A percentile compares a stretch with the other conserved stretches of the same genome.
Evolutionary conservation across 2,329 filamentous ascomycete genomes (phyloP).

Genomic region (Alternaria ethzedia): DNA sequence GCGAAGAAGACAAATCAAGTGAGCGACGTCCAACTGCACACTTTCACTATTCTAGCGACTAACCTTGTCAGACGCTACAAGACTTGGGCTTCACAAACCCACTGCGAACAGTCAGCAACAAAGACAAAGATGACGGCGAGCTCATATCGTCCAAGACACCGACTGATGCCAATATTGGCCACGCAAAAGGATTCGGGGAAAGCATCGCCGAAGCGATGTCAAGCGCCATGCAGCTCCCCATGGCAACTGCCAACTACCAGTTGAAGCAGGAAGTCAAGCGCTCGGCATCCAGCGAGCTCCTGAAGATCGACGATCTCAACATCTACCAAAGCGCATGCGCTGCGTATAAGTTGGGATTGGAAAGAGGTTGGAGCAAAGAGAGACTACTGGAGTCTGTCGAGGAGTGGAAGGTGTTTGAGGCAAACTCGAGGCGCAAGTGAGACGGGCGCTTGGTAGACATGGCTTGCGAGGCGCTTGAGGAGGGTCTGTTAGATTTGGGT

Average conservation of each 20-base stretch:
- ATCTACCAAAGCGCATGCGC: neutral
- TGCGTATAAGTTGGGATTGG: neutral
- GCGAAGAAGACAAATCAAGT: neutral
- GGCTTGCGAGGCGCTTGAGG: neutral
- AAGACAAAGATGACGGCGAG: neutral
- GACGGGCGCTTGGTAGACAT: neutral
- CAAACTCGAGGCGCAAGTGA: neutral
- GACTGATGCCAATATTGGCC: neutral
- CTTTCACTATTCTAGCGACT: neutral
- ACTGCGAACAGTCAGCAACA: neutral
- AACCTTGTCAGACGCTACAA: neutral
- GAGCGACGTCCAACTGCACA: neutral
- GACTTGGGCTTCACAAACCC: neutral
- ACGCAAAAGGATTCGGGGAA: neutral
- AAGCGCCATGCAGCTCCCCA: neutral
- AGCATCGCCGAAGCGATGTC: neutral
- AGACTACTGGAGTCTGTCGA: neutral
- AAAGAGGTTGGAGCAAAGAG: slow-evolving; percentile 1
- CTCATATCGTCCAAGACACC: neutral
- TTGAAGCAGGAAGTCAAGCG: neutral
- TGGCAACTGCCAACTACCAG: neutral
- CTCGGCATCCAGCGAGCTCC: neutral
- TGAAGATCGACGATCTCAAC: neutral
- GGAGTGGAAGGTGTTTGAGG: neutral
- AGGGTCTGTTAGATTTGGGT: neutral